These are phyloP conservation scores for Sporothrix euskadiensis DNA, from an alignment of 2,329 filamentous ascomycete genomes.

Conservation along the genomic window DNA sequence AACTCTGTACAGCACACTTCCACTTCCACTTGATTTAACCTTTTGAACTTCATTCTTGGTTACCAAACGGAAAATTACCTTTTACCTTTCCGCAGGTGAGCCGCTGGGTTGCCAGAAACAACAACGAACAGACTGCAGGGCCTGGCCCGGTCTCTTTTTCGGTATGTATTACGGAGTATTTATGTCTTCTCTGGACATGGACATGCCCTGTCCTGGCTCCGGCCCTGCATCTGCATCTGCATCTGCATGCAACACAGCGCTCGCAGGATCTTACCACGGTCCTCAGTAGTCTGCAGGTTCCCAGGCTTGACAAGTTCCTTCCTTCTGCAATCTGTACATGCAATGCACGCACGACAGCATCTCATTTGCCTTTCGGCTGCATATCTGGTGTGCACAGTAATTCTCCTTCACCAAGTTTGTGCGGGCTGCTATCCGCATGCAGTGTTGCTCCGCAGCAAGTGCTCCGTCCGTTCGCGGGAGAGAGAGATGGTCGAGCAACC, in stretches of 20 bases:
- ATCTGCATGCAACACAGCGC: conserved; percentile 9
- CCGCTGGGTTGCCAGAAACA: not conserved
- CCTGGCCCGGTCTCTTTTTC: not conserved
- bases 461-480: conserved; percentile 3
- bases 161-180: no score
- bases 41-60: not conserved
- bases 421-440: conserved; percentile 12
- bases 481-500: not conserved
- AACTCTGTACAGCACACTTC: no score
- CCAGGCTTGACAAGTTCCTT: not conserved
- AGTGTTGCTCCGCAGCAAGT: conserved; percentile 2
- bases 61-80: not conserved
- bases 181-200: not conserved
- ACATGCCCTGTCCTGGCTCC: not conserved
- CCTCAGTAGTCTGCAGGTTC: not conserved
- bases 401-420: not conserved
- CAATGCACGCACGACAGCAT: conserved; percentile 18
- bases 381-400: not conserved
- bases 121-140: not conserved
- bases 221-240: not conserved
- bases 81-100: not conserved
- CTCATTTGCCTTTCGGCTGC: not conserved
- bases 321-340: not conserved
- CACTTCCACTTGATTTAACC: not conserved
- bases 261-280: not conserved